These are phyloP conservation scores for Auricularia cornea DNA, from an alignment of 768 basidiomycete species.

Conservation along the genomic window DNA sequence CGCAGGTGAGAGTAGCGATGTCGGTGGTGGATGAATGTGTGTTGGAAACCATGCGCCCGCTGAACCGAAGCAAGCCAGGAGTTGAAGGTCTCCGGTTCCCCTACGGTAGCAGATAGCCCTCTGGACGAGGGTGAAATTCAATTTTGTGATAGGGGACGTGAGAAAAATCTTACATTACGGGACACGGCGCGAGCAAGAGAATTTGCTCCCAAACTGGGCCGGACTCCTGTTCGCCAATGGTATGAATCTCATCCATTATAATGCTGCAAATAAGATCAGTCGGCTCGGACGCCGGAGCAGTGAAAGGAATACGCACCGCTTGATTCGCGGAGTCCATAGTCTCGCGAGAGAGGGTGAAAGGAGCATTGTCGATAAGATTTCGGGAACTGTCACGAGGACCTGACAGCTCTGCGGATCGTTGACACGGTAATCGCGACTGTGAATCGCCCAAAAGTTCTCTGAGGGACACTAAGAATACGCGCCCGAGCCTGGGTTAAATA, in stretches of 20 bases:
- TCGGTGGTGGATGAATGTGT: conserved; percentile 52
- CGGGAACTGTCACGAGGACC: conserved; percentile 67
- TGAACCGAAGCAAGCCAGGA: conserved; percentile 58
- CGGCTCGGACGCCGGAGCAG: conserved; percentile 1
- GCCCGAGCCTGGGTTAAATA: conserved; percentile 4
- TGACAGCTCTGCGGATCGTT: conserved; percentile 60
- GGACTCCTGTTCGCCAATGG: conserved; percentile 60
- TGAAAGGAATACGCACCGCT: conserved; percentile 32
- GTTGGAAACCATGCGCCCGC: conserved; percentile 45
- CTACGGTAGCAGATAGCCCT: conserved; percentile 66
- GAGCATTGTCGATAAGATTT: conserved; percentile 60
- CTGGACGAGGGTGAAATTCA: conserved; percentile 25
- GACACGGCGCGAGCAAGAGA: conserved; percentile 60
- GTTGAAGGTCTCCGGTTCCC: conserved; percentile 56
- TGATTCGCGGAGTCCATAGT: conserved; percentile 54
- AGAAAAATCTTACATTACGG: conserved; percentile 48
- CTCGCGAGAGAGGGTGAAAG: conserved; percentile 56
- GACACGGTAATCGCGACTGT: conserved; percentile 55
- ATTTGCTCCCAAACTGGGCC: conserved; percentile 71
- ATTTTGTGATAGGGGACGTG: neutral
- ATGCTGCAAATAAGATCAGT: conserved; percentile 34
- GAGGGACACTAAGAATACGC: conserved; percentile 5
- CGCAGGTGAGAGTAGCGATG: conserved; percentile 69
- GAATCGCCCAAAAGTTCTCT: conserved; percentile 59
- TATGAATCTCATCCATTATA: conserved; percentile 55